Evolutionary conservation across 2,329 filamentous ascomycete genomes (phyloP), one percentile per base, ranked within the genome.

Genomic region (Ophiostoma sp.): DNA sequence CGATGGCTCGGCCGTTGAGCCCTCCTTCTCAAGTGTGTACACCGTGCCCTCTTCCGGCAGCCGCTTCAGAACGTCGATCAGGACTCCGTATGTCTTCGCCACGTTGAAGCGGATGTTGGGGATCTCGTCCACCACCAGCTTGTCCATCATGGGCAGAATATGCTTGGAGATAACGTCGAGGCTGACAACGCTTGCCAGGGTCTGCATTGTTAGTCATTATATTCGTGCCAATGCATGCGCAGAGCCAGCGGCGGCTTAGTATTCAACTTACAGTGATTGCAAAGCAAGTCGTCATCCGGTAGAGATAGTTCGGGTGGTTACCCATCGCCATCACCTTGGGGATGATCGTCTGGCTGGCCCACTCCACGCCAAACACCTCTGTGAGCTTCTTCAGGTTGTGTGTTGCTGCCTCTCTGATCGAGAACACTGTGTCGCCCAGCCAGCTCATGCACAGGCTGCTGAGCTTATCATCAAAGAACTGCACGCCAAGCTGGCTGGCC

Each of bases 211-310:
- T 57, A 68, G 66, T 11, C 11, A 86, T 3, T 8, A 20, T 27
- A 10, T 60, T 31, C 8, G 54, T 39, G 6, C 39, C 4, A 4
- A 41, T 31, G 27, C 15, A 52, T n/a, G n/a, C 10, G 17, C 48
- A 52, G 20, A 23, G 27, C 27, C 27, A 31, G 27, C 27, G 27
- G 27, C 27, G 27, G 27, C 15, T 39, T 4, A 5, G 15, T 11
- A 11, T 5, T 15, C 13, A 52, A 66, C 57, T 7, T 66, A 71
- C 70, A 4, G 70, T 68, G 75, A 99, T 96, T 73, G 95, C 95
- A 80, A 99, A 99, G 83, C 94, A 98, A n/a, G 95, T 99, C 11
- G 95, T 99, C 95, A 99, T 99, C 79, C 95, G 88, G 86, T 99
- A 99, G 69, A 99, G 90, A 80, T 99, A 99, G 83, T 99, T 99